Conservation (phyloP, 2,329 filamentous ascomycete genomes). For the Ceratocystiopsis minuta region DNA sequence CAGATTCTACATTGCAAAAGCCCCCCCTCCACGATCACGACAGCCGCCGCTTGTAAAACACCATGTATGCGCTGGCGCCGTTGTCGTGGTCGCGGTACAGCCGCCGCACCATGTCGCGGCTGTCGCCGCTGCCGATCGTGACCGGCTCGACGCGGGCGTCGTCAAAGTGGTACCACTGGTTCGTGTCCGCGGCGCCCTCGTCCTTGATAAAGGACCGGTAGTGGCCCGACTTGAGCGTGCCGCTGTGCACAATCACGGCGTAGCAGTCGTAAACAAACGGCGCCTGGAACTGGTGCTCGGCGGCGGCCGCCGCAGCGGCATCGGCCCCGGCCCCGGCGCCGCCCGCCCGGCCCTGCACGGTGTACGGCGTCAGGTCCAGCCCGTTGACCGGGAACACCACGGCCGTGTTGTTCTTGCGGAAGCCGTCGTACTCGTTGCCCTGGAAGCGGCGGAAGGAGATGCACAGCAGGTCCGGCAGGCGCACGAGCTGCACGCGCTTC, state of each 20-base stretch:
- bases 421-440: conserved; percentile 15
- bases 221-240: conserved; percentile 52
- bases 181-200: conserved; percentile 17
- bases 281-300: conserved; percentile 17
- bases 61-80: conserved; percentile 9
- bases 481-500: conserved; percentile 56
- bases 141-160: conserved; percentile 17
- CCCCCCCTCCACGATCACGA: neutral
- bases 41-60: conserved; percentile 10
- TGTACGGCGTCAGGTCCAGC: conserved; percentile 35
- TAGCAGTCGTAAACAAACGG: conserved; percentile 73
- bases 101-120: conserved; percentile 8
- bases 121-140: conserved; percentile 10
- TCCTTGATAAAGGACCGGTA: conserved; percentile 58
- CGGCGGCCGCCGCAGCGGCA: conserved; percentile 21
- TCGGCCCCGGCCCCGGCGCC: conserved; percentile 1
- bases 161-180: conserved; percentile 31
- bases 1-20: too few relatives aligned
- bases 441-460: conserved; percentile 51
- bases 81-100: conserved; percentile 9
- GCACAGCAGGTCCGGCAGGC: conserved; percentile 63
- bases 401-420: conserved; percentile 49
- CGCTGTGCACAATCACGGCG: conserved; percentile 66
- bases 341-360: conserved; percentile 7
- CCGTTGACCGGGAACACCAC: conserved; percentile 62